Conservation (phyloP, 2,329 filamentous ascomycete genomes). For the Fusarium verticillioides region DNA sequence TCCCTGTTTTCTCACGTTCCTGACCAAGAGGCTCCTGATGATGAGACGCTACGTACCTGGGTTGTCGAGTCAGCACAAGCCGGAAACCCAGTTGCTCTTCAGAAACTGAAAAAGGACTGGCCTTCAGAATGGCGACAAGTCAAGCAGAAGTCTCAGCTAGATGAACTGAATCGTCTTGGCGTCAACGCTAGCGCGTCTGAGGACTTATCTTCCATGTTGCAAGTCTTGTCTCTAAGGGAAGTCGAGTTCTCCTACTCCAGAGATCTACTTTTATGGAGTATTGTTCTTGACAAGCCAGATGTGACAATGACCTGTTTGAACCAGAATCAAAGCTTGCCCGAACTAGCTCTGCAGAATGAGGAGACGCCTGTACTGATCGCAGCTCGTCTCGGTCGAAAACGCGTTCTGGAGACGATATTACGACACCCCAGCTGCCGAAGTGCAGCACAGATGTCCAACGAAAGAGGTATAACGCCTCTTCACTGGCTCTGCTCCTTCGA, state of each 20-base stretch:
- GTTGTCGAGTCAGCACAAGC: background rate
- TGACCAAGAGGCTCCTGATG: background rate
- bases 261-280: background rate
- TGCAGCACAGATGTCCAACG: background rate
- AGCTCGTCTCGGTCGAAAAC: background rate
- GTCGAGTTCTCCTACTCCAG: background rate
- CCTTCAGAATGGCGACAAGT: background rate
- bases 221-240: background rate
- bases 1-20: background rate
- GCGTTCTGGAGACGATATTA: background rate
- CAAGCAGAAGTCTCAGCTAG: background rate
- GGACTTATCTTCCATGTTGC: background rate
- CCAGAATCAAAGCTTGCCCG: background rate
- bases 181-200: background rate
- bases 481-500: background rate
- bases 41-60: background rate
- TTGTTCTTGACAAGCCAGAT: background rate
- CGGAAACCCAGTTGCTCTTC: background rate
- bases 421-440: background rate
- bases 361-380: background rate
- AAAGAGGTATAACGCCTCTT: background rate
- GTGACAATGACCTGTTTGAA: background rate
- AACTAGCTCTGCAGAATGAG: background rate
- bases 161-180: background rate
- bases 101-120: background rate